Evolutionary conservation across 202 grass and related monocot species (phyloP), one percentile per base, ranked within the genome.

Genomic region (Dendrocalamus latiflorus): DNA sequence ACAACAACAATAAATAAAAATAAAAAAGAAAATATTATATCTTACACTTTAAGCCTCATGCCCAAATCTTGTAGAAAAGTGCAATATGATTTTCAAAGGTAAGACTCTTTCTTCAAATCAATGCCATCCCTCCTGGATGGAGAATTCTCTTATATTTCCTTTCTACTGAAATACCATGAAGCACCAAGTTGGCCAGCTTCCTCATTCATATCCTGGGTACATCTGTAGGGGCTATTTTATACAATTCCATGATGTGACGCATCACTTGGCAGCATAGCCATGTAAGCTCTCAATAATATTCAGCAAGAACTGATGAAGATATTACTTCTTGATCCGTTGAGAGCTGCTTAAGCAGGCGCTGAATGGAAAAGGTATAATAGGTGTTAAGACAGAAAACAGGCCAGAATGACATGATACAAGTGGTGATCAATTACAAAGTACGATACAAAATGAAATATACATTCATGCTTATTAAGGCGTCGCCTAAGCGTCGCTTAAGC

Each of bases 1-100:
- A 53, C 20, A 60, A 30, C 21, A 69, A 6, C 36, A 58, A 84
- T 76, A 30, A 76, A 76, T 41, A 28, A 55, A n/a, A n/a, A n/a
- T n/a, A 33, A 62, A 63, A 56, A 72, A 34, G 9, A 64, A 61
- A 25, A 38, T 70, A 56, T 64, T n/a, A 24, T 59, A 64, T 72
- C 95, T 98, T 94, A 98, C 95, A 98, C 92, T 98, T 95, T 98
- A 70, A 98, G 90, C 88, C 83, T 87, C 89, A 98, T 98, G 87
- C 95, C 95, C 43, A 98, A 92, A 69, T 98, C 95, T 76, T 98
- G 95, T 76, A 98, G 84, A 81, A 88, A 98, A 43, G 79, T 95
- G 77, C 95, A 98, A 75, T 98, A 98, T 11, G 91, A 93, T 77
- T 93, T 94, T 22, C 89, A 84, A 69, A 95, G 82, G 82, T 88